phyloP scores from a whole-genome alignment of 352 stramenopile genomes.

The Phytopythium cucurbitacearum region DNA sequence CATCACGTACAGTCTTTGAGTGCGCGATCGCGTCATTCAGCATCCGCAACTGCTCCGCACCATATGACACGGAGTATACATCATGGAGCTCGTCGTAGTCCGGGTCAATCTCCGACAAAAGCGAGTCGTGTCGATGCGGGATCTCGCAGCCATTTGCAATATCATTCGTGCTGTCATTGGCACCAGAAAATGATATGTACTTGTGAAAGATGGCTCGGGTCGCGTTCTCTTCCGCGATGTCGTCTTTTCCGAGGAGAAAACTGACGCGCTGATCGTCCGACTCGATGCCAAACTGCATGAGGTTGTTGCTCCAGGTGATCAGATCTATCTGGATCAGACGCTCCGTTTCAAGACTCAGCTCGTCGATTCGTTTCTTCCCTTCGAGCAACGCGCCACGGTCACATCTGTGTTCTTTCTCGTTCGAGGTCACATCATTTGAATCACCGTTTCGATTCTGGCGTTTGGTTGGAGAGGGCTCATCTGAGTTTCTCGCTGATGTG shows the following conservation, averaged over 20 bases:
- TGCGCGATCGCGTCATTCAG: constrained; percentile 44
- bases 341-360: constrained; percentile 38
- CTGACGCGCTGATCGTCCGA: constrained; percentile 50
- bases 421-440: not conserved
- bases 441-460: no score
- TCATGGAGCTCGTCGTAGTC: constrained; percentile 30
- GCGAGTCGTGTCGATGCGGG: constrained; percentile 19
- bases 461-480: no score
- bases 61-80: constrained; percentile 42
- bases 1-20: constrained; percentile 36
- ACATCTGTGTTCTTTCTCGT: constrained; percentile 16
- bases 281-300: constrained; percentile 74
- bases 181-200: constrained; percentile 27
- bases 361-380: constrained; percentile 27
- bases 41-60: constrained; percentile 27
- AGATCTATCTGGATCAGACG: constrained; percentile 39
- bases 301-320: constrained; percentile 59
- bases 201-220: constrained; percentile 44
- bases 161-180: not conserved
- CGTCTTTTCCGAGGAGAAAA: constrained; percentile 62
- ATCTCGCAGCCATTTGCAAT: not conserved
- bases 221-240: constrained; percentile 28
- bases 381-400: constrained; percentile 24
- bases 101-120: constrained; percentile 63
- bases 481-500: no score